These are phyloP conservation scores for Fistulifera pelliculosa DNA, from an alignment of 108 stramenopile species.

Conservation along the genomic window DNA sequence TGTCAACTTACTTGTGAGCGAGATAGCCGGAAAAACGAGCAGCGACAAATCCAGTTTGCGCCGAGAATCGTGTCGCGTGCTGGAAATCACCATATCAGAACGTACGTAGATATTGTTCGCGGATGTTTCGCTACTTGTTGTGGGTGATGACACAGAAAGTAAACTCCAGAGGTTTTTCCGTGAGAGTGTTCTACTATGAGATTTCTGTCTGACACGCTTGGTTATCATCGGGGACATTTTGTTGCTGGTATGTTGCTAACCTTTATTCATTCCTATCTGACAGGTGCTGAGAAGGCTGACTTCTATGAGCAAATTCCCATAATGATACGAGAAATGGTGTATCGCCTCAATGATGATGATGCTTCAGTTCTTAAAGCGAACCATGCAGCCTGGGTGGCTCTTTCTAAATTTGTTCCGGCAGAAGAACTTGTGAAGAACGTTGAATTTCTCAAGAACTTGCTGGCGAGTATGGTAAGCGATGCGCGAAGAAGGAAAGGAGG, in stretches of 20 bases:
- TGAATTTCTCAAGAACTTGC: constrained; percentile 81
- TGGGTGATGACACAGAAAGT: constrained; percentile 23
- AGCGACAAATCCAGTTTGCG: constrained; percentile 67
- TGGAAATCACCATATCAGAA: constrained; percentile 63
- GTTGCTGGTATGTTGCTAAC: constrained; percentile 11
- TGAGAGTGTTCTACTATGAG: constrained; percentile 60
- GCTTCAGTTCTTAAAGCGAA: constrained; percentile 54
- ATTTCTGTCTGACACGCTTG: constrained; percentile 52
- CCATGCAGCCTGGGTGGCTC: constrained; percentile 50
- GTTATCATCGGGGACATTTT: neutral
- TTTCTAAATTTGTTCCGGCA: constrained; percentile 76
- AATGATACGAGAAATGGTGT: constrained; percentile 84
- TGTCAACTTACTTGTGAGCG: constrained; percentile 72
- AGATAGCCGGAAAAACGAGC: constrained; percentile 63
- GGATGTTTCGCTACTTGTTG: constrained; percentile 1
- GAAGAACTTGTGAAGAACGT: constrained; percentile 89
- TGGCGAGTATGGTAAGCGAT: constrained; percentile 88
- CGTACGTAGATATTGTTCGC: constrained; percentile 47
- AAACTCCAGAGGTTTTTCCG: constrained; percentile 2
- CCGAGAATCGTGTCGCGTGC: constrained; percentile 68
- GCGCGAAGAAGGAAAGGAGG: constrained; percentile 76
- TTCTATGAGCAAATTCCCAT: constrained; percentile 82
- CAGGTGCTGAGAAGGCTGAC: constrained; percentile 76
- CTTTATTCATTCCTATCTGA: constrained; percentile 8
- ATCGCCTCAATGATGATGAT: constrained; percentile 86